Evolutionary conservation across 345 rosid genomes (phyloP).

Genomic region (Viola odorata): DNA sequence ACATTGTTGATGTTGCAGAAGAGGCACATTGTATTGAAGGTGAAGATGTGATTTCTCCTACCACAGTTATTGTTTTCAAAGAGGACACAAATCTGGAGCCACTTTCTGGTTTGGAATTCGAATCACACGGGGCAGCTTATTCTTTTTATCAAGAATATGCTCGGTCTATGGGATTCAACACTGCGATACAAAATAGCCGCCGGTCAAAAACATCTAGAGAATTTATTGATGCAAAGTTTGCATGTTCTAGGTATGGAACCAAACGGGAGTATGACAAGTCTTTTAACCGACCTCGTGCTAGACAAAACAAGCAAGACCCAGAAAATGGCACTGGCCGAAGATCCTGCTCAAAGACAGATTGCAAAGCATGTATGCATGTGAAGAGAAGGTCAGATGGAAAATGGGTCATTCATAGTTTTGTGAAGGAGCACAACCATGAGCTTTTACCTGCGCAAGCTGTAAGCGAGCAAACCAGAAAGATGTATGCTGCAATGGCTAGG

Average conservation of each 20-base stretch:
- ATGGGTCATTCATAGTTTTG: slow-evolving; percentile 62
- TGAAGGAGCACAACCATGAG: slow-evolving; percentile 66
- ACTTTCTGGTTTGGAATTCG: slow-evolving; percentile 55
- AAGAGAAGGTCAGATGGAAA: slow-evolving; percentile 60
- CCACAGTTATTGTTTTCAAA: slow-evolving; percentile 27
- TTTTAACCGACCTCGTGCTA: slow-evolving; percentile 45
- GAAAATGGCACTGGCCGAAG: slow-evolving; percentile 52
- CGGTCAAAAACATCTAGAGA: slow-evolving; percentile 65
- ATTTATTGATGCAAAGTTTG: slow-evolving; percentile 70
- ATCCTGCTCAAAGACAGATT: slow-evolving; percentile 54
- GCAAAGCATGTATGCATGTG: slow-evolving; percentile 77
- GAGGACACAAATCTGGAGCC: slow-evolving; percentile 54
- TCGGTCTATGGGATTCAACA: slow-evolving; percentile 59
- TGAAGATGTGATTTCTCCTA: slow-evolving; percentile 24
- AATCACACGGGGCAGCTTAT: slow-evolving; percentile 55
- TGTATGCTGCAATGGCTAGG: slow-evolving; percentile 69
- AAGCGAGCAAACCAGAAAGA: slow-evolving; percentile 63
- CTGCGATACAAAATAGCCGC: slow-evolving; percentile 58
- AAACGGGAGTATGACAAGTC: slow-evolving; percentile 60
- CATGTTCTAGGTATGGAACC: slow-evolving; percentile 67
- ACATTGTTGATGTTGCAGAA: slow-evolving; percentile 28
- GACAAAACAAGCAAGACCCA: slow-evolving; percentile 52
- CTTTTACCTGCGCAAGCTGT: slow-evolving; percentile 72
- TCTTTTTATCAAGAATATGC: slow-evolving; percentile 67
- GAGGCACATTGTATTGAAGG: slow-evolving; percentile 29